Percentiles rank a stretch among this genome's conserved stretches.
These are phyloP conservation scores for Quercus parvula DNA, from an alignment of 306 rosid species.

Conservation along the genomic window DNA sequence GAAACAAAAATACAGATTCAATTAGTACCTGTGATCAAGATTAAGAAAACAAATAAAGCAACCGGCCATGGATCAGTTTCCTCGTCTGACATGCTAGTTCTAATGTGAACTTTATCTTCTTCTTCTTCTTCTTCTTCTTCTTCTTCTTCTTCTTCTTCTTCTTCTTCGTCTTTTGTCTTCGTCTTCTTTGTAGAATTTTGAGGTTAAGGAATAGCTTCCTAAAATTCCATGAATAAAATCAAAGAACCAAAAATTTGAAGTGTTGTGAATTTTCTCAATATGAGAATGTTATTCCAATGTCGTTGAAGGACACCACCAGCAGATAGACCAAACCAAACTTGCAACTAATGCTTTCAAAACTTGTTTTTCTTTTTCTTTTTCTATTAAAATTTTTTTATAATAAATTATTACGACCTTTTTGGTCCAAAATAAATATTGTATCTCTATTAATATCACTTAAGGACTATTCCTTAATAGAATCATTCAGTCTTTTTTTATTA, in stretches of 20 bases:
- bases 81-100: constrained; percentile 51
- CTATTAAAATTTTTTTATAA: background rate
- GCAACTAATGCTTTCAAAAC: background rate
- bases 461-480: too few species aligned
- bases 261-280: background rate
- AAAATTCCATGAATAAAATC: constrained; percentile 20
- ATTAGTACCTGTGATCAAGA: constrained; percentile 53
- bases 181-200: constrained; percentile 19
- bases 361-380: background rate
- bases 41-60: constrained; percentile 31
- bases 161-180: constrained; percentile 1
- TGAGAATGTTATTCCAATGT: constrained; percentile 16
- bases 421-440: too few species aligned
- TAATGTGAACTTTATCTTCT: background rate
- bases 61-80: constrained; percentile 34
- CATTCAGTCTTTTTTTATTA: too few species aligned
- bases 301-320: constrained; percentile 9
- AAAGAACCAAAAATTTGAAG: background rate
- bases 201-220: background rate
- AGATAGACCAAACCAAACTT: constrained; percentile 27
- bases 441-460: too few species aligned
- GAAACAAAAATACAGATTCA: background rate
- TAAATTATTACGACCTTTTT: too few species aligned
- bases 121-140: background rate
- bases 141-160: too few species aligned